phyloP scores from a whole-genome alignment of 345 rosid genomes.

The Citrus cavaleriei region DNA sequence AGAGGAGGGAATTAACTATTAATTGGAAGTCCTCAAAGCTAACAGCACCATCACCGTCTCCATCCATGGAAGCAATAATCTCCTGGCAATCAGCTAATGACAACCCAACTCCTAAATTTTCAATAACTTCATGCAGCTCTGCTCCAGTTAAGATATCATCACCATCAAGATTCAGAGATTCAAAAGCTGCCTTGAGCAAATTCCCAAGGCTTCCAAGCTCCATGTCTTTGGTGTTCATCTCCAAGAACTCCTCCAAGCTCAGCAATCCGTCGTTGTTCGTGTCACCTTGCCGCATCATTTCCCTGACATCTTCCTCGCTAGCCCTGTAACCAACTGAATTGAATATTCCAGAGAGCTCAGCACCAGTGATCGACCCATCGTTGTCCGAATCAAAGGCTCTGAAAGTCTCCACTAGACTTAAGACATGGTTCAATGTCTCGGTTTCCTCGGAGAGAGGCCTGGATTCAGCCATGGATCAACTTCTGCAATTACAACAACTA shows the following conservation, averaged over 20 bases:
- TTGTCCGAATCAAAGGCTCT: constrained; percentile 55
- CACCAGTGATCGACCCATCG: constrained; percentile 47
- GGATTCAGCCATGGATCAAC: constrained; percentile 36
- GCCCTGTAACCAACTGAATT: constrained; percentile 50
- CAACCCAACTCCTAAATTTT: constrained; percentile 20
- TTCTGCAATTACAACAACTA: background rate
- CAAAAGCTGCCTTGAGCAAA: constrained; percentile 27
- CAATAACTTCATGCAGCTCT: constrained; percentile 30
- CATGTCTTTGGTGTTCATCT: constrained; percentile 54
- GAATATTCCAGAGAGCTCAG: constrained; percentile 57
- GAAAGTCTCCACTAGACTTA: constrained; percentile 52
- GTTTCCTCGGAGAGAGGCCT: constrained; percentile 32
- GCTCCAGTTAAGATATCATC: constrained; percentile 35
- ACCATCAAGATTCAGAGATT: constrained; percentile 24
- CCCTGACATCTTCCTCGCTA: constrained; percentile 42
- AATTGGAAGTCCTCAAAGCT: constrained; percentile 38
- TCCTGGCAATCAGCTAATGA: constrained; percentile 32
- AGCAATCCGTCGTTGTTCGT: constrained; percentile 45
- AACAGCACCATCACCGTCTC: constrained; percentile 51
- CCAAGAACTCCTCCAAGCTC: constrained; percentile 53
- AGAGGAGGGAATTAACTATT: constrained; percentile 32
- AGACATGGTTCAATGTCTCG: constrained; percentile 45
- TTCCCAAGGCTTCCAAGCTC: constrained; percentile 36
- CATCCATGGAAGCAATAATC: constrained; percentile 45
- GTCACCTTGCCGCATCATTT: constrained; percentile 57